A percentile compares a stretch with the other conserved stretches of the same genome.
Evolutionary conservation across 257 asterid genomes (phyloP).

Genomic region (Rehmannia glutinosa): DNA sequence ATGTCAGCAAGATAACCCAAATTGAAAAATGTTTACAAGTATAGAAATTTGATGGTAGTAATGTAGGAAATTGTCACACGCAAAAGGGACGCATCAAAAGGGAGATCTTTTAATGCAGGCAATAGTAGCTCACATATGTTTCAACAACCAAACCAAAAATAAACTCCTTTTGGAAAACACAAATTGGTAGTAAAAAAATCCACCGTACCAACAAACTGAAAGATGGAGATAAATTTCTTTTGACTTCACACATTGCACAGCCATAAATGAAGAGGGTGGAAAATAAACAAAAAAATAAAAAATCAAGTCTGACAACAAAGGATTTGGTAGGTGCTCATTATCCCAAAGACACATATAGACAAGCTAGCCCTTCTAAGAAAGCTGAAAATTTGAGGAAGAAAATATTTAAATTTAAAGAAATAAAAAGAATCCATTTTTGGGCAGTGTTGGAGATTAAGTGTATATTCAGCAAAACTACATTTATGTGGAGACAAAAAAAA

Average conservation of each 20-base stretch:
- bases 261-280: slow-evolving; percentile 27
- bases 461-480: slow-evolving; percentile 29
- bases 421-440: slow-evolving; percentile 10
- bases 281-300: not conserved
- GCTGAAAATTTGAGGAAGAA: not conserved
- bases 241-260: slow-evolving; percentile 32
- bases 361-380: slow-evolving; percentile 13
- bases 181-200: slow-evolving; percentile 14
- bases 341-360: not conserved
- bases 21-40: slow-evolving; percentile 25
- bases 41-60: slow-evolving; percentile 36
- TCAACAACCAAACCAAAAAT: slow-evolving; percentile 47
- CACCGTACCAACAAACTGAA: no score
- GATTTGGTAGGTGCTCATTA: not conserved
- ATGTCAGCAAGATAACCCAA: slow-evolving; percentile 51
- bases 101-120: slow-evolving; percentile 33
- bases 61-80: slow-evolving; percentile 47
- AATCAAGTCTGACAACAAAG: slow-evolving; percentile 11
- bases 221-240: slow-evolving; percentile 26
- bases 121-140: slow-evolving; percentile 29
- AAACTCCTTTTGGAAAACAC: slow-evolving; percentile 4
- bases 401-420: not conserved
- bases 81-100: slow-evolving; percentile 38
- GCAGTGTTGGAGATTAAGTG: not conserved
- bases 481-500: slow-evolving; percentile 42